Evolutionary conservation across 2,329 filamentous ascomycete genomes (phyloP).

Genomic region (Gliomastix tumulicola): DNA sequence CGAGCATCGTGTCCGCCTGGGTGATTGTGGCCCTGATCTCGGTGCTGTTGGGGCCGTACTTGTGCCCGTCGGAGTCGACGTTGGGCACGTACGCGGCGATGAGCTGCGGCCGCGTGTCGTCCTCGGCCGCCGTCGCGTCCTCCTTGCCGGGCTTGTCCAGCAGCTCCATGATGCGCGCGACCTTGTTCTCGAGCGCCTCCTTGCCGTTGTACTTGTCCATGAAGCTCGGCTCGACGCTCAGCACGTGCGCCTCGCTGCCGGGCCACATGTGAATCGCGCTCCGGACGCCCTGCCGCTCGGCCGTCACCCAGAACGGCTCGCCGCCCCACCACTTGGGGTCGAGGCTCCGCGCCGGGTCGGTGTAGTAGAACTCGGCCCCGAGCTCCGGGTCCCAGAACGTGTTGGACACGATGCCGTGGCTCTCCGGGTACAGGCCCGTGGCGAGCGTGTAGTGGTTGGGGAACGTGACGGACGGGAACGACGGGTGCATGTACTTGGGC

Average conservation of each 20-base stretch:
- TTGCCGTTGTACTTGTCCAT: conserved; percentile 79
- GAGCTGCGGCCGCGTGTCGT: conserved; percentile 69
- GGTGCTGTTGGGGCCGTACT: conserved; percentile 89
- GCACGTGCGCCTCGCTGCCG: conserved; percentile 82
- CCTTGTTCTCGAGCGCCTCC: conserved; percentile 69
- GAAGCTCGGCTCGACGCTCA: conserved; percentile 66
- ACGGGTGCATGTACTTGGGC: conserved; percentile 86
- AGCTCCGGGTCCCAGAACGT: conserved; percentile 84
- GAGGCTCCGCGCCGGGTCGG: conserved; percentile 66
- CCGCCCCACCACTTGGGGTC: conserved; percentile 91
- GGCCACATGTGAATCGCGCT: conserved; percentile 98
- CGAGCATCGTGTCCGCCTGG: conserved; percentile 78
- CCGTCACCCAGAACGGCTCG: conserved; percentile 90
- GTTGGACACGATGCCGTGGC: conserved; percentile 89
- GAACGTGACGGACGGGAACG: conserved; percentile 94
- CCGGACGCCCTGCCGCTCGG: conserved; percentile 71
- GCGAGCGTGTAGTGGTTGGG: conserved; percentile 93
- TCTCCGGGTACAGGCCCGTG: conserved; percentile 87
- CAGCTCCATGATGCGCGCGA: conserved; percentile 70
- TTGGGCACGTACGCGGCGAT: conserved; percentile 94
- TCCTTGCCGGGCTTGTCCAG: conserved; percentile 76
- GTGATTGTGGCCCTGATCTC: conserved; percentile 75
- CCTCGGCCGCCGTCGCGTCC: conserved; percentile 37
- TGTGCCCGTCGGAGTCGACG: conserved; percentile 81
- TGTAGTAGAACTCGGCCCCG: conserved; percentile 81